Evolutionary conservation across 2,329 filamentous ascomycete genomes (phyloP).

Genomic region (Xylariaceae sp.): DNA sequence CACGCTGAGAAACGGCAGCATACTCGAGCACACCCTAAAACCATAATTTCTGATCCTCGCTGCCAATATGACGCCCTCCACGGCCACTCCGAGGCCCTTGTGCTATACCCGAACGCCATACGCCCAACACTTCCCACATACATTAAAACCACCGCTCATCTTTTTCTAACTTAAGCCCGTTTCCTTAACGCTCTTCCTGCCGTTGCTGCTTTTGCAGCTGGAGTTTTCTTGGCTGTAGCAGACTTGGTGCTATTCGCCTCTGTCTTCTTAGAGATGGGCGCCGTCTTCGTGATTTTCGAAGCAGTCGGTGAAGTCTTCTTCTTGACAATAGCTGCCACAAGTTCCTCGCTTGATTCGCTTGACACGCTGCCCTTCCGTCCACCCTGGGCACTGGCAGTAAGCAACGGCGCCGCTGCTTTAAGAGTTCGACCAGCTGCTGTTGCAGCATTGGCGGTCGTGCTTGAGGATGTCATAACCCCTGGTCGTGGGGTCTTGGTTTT

Average conservation of each 20-base stretch:
- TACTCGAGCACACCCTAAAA: slow-evolving; percentile 13
- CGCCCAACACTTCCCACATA: slow-evolving; percentile 5
- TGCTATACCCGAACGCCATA: slow-evolving; percentile 14
- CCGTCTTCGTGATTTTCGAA: slow-evolving; percentile 35
- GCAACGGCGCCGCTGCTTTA: slow-evolving; percentile 36
- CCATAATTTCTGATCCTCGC: slow-evolving; percentile 13
- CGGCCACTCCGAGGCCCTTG: neutral
- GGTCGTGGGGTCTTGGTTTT: slow-evolving; percentile 52
- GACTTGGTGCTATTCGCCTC: slow-evolving; percentile 50
- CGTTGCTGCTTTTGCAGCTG: slow-evolving; percentile 40
- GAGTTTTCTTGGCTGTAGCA: slow-evolving; percentile 45
- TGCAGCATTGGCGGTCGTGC: slow-evolving; percentile 35
- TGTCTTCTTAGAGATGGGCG: slow-evolving; percentile 44
- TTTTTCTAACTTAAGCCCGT: slow-evolving; percentile 35
- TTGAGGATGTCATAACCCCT: slow-evolving; percentile 42
- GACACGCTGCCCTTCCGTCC: slow-evolving; percentile 51
- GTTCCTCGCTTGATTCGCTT: slow-evolving; percentile 60
- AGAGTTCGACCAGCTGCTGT: slow-evolving; percentile 32
- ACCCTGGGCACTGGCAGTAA: slow-evolving; percentile 41
- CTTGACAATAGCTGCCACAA: slow-evolving; percentile 59
- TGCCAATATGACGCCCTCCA: slow-evolving; percentile 10
- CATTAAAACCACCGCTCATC: neutral
- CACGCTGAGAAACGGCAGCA: slow-evolving; percentile 13
- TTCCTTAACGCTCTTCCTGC: slow-evolving; percentile 51
- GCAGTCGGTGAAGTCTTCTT: slow-evolving; percentile 38